phyloP scores from a whole-genome alignment of 352 stramenopile species.

The Globisporangium canariense region DNA sequence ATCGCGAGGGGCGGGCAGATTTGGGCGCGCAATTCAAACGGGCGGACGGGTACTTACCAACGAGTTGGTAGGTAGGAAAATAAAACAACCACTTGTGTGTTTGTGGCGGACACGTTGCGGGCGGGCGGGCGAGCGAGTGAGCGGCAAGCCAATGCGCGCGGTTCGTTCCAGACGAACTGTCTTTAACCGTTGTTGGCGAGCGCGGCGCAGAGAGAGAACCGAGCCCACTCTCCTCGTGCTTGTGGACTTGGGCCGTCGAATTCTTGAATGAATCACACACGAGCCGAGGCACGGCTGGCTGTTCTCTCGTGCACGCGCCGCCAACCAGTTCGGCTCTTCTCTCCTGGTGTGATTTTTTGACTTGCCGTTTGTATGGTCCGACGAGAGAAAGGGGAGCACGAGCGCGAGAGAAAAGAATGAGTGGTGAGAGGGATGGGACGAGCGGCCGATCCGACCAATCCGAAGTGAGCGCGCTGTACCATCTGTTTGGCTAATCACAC shows the following conservation, averaged over 20 bases:
- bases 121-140: not conserved
- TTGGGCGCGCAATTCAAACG: conserved; percentile 16
- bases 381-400: not conserved
- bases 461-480: not conserved
- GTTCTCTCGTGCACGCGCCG: conserved; percentile 14
- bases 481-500: conserved; percentile 15
- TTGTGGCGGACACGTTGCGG: not conserved
- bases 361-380: not conserved
- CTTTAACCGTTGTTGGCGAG: conserved; percentile 8
- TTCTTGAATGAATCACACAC: conserved; percentile 12
- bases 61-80: conserved; percentile 23
- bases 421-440: not conserved
- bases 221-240: conserved; percentile 11
- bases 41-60: conserved; percentile 14
- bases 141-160: not conserved
- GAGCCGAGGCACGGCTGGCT: not conserved
- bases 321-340: conserved; percentile 11
- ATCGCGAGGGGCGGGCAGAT: not conserved
- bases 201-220: conserved; percentile 8
- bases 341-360: not conserved
- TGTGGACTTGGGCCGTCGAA: conserved; percentile 12
- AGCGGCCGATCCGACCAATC: conserved; percentile 1
- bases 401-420: not conserved
- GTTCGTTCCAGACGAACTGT: conserved; percentile 10
- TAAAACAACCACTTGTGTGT: conserved; percentile 13